These are phyloP conservation scores for Vanrija sp. DNA, from an alignment of 1,284 basidiomycete species.

Conservation along the genomic window DNA sequence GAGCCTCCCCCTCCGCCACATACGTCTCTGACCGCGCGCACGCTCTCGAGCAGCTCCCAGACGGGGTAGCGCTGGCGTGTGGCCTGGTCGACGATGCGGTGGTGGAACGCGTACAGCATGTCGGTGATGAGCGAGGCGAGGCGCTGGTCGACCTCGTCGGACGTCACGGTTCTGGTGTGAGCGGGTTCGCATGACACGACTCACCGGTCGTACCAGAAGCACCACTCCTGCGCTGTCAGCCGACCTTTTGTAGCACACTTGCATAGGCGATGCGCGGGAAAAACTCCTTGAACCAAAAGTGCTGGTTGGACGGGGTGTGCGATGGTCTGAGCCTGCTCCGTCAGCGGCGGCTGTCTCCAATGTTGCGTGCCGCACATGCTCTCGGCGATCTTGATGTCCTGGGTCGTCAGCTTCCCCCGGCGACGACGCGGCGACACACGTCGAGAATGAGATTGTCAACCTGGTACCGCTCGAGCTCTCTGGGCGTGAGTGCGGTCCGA, in stretches of 20 bases:
- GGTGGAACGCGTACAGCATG: constrained; percentile 17
- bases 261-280: constrained; percentile 12
- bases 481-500: not conserved
- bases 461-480: constrained; percentile 15
- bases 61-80: constrained; percentile 3
- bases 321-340: constrained; percentile 6
- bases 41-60: constrained; percentile 12
- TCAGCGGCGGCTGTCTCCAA: not conserved
- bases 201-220: constrained; percentile 22
- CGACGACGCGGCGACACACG: not conserved
- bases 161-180: constrained; percentile 8
- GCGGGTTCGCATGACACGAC: not conserved
- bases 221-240: constrained; percentile 14
- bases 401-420: not conserved
- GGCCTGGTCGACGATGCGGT: constrained; percentile 1
- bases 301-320: constrained; percentile 4
- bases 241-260: not conserved
- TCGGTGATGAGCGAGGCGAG: constrained; percentile 5
- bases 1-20: not conserved
- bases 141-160: constrained; percentile 12
- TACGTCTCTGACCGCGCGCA: constrained; percentile 15
- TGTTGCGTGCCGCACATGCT: constrained; percentile 7
- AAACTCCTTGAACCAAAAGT: constrained; percentile 16
- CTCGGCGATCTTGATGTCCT: constrained; percentile 20
- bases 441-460: constrained; percentile 19